phyloP scores from a whole-genome alignment of 192 early-diverging fungal genomes.

The Podila epicladia region DNA sequence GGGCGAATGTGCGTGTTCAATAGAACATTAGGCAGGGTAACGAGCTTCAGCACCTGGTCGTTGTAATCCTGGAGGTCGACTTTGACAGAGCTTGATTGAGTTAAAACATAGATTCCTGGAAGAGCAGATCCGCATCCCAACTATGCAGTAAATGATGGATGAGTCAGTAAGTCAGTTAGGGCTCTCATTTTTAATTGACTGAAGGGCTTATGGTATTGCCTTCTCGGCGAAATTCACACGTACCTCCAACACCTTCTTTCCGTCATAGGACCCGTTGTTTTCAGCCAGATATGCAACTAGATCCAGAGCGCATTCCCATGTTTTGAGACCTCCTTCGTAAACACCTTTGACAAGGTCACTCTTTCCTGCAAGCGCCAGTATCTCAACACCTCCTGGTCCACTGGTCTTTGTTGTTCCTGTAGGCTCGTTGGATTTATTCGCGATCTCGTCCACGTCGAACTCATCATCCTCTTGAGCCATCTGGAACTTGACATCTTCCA shows the following conservation, averaged over 20 bases:
- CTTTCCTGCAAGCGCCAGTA: constrained; percentile 59
- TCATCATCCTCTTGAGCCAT: constrained; percentile 75
- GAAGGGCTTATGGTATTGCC: too few relatives aligned
- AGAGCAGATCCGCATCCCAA: constrained; percentile 91
- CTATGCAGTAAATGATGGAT: constrained; percentile 43
- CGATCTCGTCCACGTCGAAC: constrained; percentile 16
- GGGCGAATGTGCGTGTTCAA: constrained; percentile 74
- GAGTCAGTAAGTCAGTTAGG: neutral
- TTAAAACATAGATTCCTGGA: constrained; percentile 84
- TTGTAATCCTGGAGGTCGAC: constrained; percentile 97
- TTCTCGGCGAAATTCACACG: neutral
- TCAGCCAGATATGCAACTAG: constrained; percentile 75
- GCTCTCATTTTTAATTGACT: neutral
- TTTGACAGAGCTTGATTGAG: constrained; percentile 45
- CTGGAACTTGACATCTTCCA: constrained; percentile 87
- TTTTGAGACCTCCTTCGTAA: constrained; percentile 97
- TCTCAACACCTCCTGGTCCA: constrained; percentile 37
- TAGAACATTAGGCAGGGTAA: constrained; percentile 93
- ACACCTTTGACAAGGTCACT: constrained; percentile 88
- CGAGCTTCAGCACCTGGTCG: constrained; percentile 81
- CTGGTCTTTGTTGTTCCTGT: constrained; percentile 3
- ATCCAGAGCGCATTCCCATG: constrained; percentile 96
- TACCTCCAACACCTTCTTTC: constrained; percentile 66
- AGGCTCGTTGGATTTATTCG: neutral
- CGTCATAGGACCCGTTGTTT: constrained; percentile 44